Evolutionary conservation across 352 stramenopile genomes (phyloP).

Genomic region (Pythium biforme): DNA sequence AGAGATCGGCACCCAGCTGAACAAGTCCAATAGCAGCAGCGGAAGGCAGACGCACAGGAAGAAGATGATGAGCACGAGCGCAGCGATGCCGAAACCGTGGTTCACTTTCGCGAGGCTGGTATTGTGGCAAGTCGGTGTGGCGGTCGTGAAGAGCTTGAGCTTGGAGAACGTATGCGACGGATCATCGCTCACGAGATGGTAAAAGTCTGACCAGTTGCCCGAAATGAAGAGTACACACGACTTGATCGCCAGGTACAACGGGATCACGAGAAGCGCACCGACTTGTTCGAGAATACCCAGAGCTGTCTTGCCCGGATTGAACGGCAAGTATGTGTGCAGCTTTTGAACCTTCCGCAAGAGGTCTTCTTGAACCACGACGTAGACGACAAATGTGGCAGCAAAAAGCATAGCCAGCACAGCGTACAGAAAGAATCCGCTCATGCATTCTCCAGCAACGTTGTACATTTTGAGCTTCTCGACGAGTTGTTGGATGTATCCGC

Average conservation of each 20-base stretch:
- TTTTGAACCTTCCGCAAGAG: slow-evolving; percentile 57
- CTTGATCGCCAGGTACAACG: slow-evolving; percentile 55
- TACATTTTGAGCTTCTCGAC: slow-evolving; percentile 35
- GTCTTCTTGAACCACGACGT: slow-evolving; percentile 62
- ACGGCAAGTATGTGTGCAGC: slow-evolving; percentile 38
- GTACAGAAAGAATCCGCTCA: slow-evolving; percentile 42
- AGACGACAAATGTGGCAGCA: slow-evolving; percentile 43
- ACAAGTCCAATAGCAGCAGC: slow-evolving; percentile 54
- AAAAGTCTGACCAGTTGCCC: slow-evolving; percentile 37
- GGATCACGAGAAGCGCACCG: slow-evolving; percentile 50
- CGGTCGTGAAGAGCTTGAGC: slow-evolving; percentile 26
- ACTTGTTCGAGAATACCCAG: slow-evolving; percentile 42
- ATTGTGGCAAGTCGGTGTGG: slow-evolving; percentile 22
- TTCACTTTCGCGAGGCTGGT: slow-evolving; percentile 33
- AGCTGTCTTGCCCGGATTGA: slow-evolving; percentile 36
- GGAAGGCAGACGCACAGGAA: slow-evolving; percentile 59
- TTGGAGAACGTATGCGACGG: slow-evolving; percentile 6
- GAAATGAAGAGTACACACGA: slow-evolving; percentile 61
- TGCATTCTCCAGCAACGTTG: slow-evolving; percentile 32
- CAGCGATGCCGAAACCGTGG: slow-evolving; percentile 38
- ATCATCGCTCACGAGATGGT: slow-evolving; percentile 21
- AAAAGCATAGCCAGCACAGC: slow-evolving; percentile 34
- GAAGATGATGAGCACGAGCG: slow-evolving; percentile 37
- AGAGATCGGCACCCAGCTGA: slow-evolving; percentile 51
- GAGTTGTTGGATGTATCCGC: slow-evolving; percentile 32